phyloP scores from a whole-genome alignment of 2,329 filamentous ascomycete species.

The Madurella mycetomatis region DNA sequence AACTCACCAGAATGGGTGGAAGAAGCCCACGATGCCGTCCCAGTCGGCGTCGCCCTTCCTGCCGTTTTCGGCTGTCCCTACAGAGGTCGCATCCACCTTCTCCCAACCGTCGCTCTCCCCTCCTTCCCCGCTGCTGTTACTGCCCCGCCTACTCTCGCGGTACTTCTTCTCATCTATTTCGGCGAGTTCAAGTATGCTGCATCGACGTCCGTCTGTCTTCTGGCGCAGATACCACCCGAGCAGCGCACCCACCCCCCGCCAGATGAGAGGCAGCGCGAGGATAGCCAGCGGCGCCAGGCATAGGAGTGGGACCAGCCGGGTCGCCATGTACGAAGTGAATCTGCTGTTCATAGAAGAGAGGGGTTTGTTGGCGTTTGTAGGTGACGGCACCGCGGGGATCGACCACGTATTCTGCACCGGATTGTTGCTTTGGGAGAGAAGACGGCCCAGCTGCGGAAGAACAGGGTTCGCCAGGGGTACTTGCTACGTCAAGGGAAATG shows the following conservation, averaged over 20 bases:
- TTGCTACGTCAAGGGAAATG: too few relatives aligned
- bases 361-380: neutral
- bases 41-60: conserved; percentile 56
- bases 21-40: conserved; percentile 88
- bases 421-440: too few relatives aligned
- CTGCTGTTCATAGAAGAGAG: conserved; percentile 10
- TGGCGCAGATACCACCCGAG: conserved; percentile 59
- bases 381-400: neutral
- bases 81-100: conserved; percentile 52
- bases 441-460: too few relatives aligned
- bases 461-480: too few relatives aligned
- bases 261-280: conserved; percentile 33
- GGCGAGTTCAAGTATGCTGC: conserved; percentile 52
- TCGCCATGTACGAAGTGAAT: conserved; percentile 9
- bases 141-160: conserved; percentile 34
- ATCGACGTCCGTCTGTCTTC: conserved; percentile 59
- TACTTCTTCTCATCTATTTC: conserved; percentile 42
- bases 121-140: conserved; percentile 8
- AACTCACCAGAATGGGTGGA: conserved; percentile 89
- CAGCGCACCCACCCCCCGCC: conserved; percentile 36
- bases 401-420: too few relatives aligned
- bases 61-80: conserved; percentile 34
- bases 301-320: conserved; percentile 4
- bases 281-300: conserved; percentile 13
- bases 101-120: conserved; percentile 63